Base-by-base conservation (phyloP, 495 filamentous ascomycete genomes). In the Darksidea phi region DNA sequence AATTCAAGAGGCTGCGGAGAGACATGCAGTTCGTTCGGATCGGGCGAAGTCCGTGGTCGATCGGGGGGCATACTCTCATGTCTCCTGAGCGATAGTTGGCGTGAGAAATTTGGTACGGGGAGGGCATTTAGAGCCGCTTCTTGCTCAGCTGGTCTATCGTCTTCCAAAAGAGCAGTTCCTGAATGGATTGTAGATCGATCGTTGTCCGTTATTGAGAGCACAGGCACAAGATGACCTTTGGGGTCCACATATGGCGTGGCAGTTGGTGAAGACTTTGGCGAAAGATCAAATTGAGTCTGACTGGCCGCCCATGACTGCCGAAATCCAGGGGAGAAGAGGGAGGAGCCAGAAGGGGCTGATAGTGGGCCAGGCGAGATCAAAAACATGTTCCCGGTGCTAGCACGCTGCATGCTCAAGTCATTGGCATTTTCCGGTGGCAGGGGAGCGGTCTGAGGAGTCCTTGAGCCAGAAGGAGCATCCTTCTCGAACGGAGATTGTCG, bases 371-470 rank as follows among this genome's bases (percentile, higher is more conserved):
- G 61, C 18, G 67, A 67, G 25, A 69, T 59, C 6, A 51, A 25
- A 5, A 62, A 50, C 53, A 71, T 69, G 21, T 67, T 69, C 26
- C 69, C 69, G 12, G 69, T 71, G 53, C 69, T 71, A 17, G 69
- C 69, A 26, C 69, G 50, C 36, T 69, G 67, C 26, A 64, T 21
- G 7, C 26, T 48, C 25, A 62, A n/a, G 42, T 71, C 67, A 36
- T 23, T 32, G 28, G 28, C 3, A 32, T 32, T 56, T 2, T 72
- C 65, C 20, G 67, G 64, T 32, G 64, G 70, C 37, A 70, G 47
- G 7, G 70, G 67, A 13, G 67, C 63, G 3, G 70, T 70, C 4
- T 64, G 56, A 6, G 67, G 70, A 1, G 67, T 72, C 18, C 61
- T 54, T 17, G 67, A 42, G 1, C 50, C 55, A 20, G 54, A 20